phyloP scores from a whole-genome alignment of 1,284 basidiomycete species.

The Cryptococcus jaspeensis region DNA sequence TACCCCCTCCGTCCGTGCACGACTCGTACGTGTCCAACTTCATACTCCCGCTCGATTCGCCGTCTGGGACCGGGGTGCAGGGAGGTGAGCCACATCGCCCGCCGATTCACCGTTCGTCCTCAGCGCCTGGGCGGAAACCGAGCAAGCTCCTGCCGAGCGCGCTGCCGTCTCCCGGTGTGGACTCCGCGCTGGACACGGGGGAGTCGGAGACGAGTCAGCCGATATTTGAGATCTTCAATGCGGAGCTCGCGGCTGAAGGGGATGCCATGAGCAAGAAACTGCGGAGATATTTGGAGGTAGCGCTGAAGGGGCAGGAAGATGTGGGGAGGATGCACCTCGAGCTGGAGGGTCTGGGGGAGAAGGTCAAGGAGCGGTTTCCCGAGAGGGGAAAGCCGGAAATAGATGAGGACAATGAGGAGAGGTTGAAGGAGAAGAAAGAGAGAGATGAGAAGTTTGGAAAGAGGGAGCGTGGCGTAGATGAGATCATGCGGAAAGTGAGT shows the following conservation, averaged over 20 bases:
- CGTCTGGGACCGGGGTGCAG: background rate
- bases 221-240: slow-evolving; percentile 39
- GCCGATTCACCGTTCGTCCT: slow-evolving; percentile 9
- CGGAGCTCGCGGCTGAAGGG: slow-evolving; percentile 20
- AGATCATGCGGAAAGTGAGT: slow-evolving; percentile 16
- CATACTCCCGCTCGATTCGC: slow-evolving; percentile 7
- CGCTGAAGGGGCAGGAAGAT: slow-evolving; percentile 33
- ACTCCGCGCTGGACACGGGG: background rate
- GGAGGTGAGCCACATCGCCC: slow-evolving; percentile 1
- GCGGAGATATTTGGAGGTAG: slow-evolving; percentile 30
- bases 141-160: slow-evolving; percentile 10
- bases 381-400: slow-evolving; percentile 1
- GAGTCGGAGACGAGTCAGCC: slow-evolving; percentile 14
- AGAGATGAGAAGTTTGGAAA: slow-evolving; percentile 10
- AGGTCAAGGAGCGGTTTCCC: slow-evolving; percentile 2
- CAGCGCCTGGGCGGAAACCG: slow-evolving; percentile 10
- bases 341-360: slow-evolving; percentile 24
- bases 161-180: background rate
- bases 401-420: slow-evolving; percentile 1
- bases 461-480: slow-evolving; percentile 34
- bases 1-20: slow-evolving; percentile 17
- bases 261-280: slow-evolving; percentile 26
- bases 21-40: slow-evolving; percentile 17
- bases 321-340: slow-evolving; percentile 34
- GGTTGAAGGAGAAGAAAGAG: slow-evolving; percentile 3